phyloP scores from a whole-genome alignment of 2,329 filamentous ascomycete species.

The Aspergillus floridensis region DNA sequence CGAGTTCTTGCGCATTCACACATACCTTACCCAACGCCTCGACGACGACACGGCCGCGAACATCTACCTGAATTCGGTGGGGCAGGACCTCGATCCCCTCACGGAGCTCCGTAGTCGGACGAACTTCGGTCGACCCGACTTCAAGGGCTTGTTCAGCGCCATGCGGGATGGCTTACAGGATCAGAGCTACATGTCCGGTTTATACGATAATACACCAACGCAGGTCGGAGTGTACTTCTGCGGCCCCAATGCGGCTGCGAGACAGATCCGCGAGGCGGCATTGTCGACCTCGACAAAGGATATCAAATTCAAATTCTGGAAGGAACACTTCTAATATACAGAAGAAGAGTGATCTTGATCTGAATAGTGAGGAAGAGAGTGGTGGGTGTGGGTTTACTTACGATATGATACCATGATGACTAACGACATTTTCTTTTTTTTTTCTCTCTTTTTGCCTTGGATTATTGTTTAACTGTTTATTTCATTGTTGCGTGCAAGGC shows the following conservation, averaged over 20 bases:
- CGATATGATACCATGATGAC: slow-evolving; percentile 15
- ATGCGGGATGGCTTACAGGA: slow-evolving; percentile 89
- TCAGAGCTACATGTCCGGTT: slow-evolving; percentile 76
- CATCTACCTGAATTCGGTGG: slow-evolving; percentile 94
- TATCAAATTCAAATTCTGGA: slow-evolving; percentile 97
- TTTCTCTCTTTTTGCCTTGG: slow-evolving; percentile 1
- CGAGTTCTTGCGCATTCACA: slow-evolving; percentile 96
- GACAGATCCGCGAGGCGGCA: slow-evolving; percentile 80
- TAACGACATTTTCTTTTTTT: slow-evolving; percentile 21
- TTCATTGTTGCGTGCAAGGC: no score
- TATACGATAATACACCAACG: slow-evolving; percentile 73
- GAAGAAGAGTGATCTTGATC: not conserved
- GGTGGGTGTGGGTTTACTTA: not conserved
- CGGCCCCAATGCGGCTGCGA: slow-evolving; percentile 75
- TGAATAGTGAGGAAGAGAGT: not conserved
- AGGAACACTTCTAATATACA: slow-evolving; percentile 67
- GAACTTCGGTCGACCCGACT: slow-evolving; percentile 93
- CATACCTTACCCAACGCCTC: slow-evolving; percentile 90
- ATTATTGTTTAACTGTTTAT: not conserved
- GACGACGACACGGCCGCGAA: slow-evolving; percentile 92
- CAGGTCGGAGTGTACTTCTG: slow-evolving; percentile 98
- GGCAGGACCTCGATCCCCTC: slow-evolving; percentile 80
- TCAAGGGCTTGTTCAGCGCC: slow-evolving; percentile 70
- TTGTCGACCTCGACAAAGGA: slow-evolving; percentile 69
- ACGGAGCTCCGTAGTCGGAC: slow-evolving; percentile 88